Base-by-base conservation (phyloP, 352 stramenopile genomes). In the Phytophthora europaea region DNA sequence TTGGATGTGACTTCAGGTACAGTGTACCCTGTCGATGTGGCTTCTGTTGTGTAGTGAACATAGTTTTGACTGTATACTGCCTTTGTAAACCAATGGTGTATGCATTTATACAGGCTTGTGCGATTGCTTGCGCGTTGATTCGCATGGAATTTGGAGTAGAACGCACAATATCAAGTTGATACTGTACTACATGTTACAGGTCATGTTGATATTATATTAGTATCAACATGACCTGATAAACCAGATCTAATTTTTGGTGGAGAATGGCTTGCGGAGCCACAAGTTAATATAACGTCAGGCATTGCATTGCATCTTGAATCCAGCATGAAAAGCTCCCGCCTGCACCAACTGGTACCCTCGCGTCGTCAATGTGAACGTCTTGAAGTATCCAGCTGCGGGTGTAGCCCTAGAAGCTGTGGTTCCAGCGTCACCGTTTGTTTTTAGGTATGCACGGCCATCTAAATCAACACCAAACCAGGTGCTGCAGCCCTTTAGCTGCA, bases 351-450 rank as follows among this genome's bases (percentile, higher is more conserved):
- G 40, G 47, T 20, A n/a, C 22, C 36, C 26, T 2, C 9, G 43
- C 63, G 53, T 54, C 50, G 58, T 31, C 8, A 36, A 54, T 26
- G 26, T 65, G 34, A 65, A 73, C 50, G 36, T 20, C 38, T 28
- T 23, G 36, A 45, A n/a, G 43, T 64, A 40, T n/a, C 26, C 61
- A 60, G 65, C 65, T 31, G 22, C 51, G 28, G 6, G 8, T 31
- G 33, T 58, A 63, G 63, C 69, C 65, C 48, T 76, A 72, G 38
- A 76, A 72, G 36, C 56, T 65, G 64, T 76, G 64, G 70, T 45
- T 72, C 50, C 33, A 61, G 47, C 34, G 22, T 26, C 10, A 26
- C 36, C 33, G 20, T 10, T 54, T 58, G 31, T 26, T 31, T 31
- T 36, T 26, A 51, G 12, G 26, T n/a, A 63, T 26, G 22, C 22